Evolutionary conservation across 352 stramenopile genomes (phyloP).

Genomic region (Aphanomyces cochlioides): DNA sequence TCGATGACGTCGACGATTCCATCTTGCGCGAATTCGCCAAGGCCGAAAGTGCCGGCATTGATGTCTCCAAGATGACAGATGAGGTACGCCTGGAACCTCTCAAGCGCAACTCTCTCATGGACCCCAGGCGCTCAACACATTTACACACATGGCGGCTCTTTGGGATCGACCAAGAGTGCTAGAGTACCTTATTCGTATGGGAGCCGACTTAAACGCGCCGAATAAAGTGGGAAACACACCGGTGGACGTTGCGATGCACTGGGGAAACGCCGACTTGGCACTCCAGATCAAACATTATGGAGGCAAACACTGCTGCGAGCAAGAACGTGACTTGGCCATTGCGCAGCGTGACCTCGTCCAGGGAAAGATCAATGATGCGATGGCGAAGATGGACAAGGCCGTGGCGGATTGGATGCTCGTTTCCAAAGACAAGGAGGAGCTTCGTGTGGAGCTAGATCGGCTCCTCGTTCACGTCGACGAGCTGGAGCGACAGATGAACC

Average conservation of each 20-base stretch:
- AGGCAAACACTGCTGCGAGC: constrained; percentile 54
- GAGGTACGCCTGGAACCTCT: constrained; percentile 28
- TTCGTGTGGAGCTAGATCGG: constrained; percentile 51
- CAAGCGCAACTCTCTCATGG: constrained; percentile 39
- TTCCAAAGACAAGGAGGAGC: constrained; percentile 48
- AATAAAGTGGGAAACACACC: constrained; percentile 50
- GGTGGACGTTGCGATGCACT: constrained; percentile 55
- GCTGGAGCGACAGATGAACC: constrained; percentile 5
- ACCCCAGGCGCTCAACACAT: constrained; percentile 36
- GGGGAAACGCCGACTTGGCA: constrained; percentile 49
- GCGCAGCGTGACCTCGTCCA: constrained; percentile 47
- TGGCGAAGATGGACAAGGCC: constrained; percentile 40
- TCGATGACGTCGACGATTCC: constrained; percentile 49
- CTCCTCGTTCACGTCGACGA: constrained; percentile 31
- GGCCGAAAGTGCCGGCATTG: constrained; percentile 34
- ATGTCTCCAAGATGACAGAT: constrained; percentile 37
- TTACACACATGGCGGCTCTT: constrained; percentile 47
- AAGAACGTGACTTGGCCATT: constrained; percentile 53
- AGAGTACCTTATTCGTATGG: constrained; percentile 47
- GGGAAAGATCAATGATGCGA: constrained; percentile 39
- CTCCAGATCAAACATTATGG: constrained; percentile 55
- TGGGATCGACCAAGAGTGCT: constrained; percentile 52
- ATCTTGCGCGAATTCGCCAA: constrained; percentile 44
- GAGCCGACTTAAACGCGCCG: constrained; percentile 43
- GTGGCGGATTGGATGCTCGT: constrained; percentile 37